Evolutionary conservation across 2,329 filamentous ascomycete genomes (phyloP), one percentile per base, ranked within the genome.

Genomic region (Paecilomyces dactylethromorphus): DNA sequence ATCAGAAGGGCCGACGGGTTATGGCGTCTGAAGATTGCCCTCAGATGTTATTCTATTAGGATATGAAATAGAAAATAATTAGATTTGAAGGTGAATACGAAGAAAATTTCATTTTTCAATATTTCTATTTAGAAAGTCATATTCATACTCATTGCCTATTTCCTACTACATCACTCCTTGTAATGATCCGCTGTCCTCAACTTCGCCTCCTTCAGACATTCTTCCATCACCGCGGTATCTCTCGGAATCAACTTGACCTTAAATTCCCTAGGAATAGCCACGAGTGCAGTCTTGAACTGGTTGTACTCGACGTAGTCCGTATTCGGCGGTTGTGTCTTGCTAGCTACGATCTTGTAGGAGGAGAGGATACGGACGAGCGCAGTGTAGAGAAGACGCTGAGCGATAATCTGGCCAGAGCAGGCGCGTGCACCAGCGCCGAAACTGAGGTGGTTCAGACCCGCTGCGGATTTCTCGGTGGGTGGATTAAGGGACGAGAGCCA

Each of bases 231-330:
- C 0, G 59, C 68, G 1, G 70, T 65, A 63, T 83, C 80, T 53
- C 83, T 73, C 0, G 82, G 81, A 15, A 84, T 72, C n/a, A 86
- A 68, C 64, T 74, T 81, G 4, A 85, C 78, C 64, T 83, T 84
- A 68, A 86, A 86, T 52, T 84, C 78, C 52, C 79, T 70, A 1
- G 84, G 84, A 55, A 86, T 85, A 0, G 84, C 84, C 12, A 86
- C 83, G 33, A 86, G 64, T 0, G 83, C 83, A 1, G 78, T 80
- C 70, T 86, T 85, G 64, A 84, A 80, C 64, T 82, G 77, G 63
- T 86, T 86, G 64, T 86, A 86, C 4, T 86, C 83, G 3, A 86
- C 79, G 61, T 86, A 86, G 65, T 86, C 82, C 0, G 83, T 85
- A 62, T 84, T 86, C 0, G 83, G 84, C 0, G 83, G 83, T 51